Conservation (phyloP, 2,329 filamentous ascomycete species). For the Paracoccidioides brasiliensis region DNA sequence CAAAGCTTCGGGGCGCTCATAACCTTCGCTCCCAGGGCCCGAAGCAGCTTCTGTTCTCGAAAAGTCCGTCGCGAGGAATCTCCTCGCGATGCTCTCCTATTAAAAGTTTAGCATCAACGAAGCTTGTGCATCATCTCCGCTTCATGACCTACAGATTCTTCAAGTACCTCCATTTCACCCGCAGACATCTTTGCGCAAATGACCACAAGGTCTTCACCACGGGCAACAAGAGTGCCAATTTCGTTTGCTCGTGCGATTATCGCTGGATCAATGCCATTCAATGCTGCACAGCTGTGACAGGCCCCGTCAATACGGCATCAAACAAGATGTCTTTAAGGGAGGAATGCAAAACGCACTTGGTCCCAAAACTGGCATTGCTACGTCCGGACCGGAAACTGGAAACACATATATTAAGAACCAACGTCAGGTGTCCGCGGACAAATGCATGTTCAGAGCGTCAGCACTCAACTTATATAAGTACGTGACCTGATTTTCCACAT, state of each 20-base stretch:
- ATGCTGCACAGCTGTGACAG: slow-evolving; percentile 53
- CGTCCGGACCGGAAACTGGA: slow-evolving; percentile 45
- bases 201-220: slow-evolving; percentile 62
- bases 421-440: background rate
- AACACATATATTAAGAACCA: background rate
- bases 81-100: slow-evolving; percentile 43
- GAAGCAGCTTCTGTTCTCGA: background rate
- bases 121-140: background rate
- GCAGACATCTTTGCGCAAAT: slow-evolving; percentile 56
- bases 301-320: slow-evolving; percentile 4
- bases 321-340: background rate
- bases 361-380: slow-evolving; percentile 72
- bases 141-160: slow-evolving; percentile 44
- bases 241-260: slow-evolving; percentile 66
- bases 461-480: slow-evolving; percentile 53
- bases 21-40: background rate
- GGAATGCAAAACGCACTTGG: slow-evolving; percentile 32
- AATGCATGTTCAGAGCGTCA: background rate
- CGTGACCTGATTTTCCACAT: slow-evolving; percentile 41
- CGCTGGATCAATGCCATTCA: slow-evolving; percentile 65
- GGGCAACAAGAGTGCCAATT: slow-evolving; percentile 53
- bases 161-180: slow-evolving; percentile 52
- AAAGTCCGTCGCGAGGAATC: slow-evolving; percentile 41
- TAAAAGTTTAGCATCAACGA: background rate
- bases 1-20: background rate